Conservation (phyloP, 345 rosid species). For the Melaleuca alternifolia region DNA sequence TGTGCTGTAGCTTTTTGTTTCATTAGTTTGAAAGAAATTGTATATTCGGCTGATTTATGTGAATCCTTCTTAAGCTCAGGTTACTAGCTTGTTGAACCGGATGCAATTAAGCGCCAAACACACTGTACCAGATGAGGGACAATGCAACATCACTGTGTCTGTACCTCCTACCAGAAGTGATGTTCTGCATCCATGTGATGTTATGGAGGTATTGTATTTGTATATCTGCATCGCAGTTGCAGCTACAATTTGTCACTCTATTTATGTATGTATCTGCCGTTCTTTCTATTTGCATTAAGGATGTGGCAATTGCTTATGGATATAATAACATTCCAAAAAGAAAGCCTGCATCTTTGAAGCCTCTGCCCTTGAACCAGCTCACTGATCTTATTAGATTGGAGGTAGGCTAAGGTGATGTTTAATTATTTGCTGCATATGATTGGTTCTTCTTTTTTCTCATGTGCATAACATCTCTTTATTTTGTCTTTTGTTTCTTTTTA, state of each 20-base stretch:
- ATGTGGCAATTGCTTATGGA: constrained; percentile 95
- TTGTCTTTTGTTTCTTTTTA: constrained; percentile 9
- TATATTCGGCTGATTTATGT: neutral
- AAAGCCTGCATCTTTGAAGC: constrained; percentile 51
- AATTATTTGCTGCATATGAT: neutral
- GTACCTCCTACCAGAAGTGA: constrained; percentile 89
- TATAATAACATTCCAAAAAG: constrained; percentile 73
- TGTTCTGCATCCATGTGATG: constrained; percentile 88
- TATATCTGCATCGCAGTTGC: neutral
- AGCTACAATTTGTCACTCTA: neutral
- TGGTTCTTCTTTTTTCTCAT: neutral
- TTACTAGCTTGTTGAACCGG: constrained; percentile 51
- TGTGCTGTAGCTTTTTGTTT: neutral
- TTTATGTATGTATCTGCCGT: neutral
- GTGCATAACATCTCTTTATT: neutral
- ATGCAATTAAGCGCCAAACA: constrained; percentile 67
- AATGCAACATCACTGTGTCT: constrained; percentile 39
- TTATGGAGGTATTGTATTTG: constrained; percentile 61
- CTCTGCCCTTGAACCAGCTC: constrained; percentile 63
- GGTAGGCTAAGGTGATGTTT: constrained; percentile 20
- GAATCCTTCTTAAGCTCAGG: constrained; percentile 24
- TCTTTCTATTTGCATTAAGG: constrained; percentile 28
- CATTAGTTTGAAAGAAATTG: neutral
- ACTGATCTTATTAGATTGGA: constrained; percentile 71
- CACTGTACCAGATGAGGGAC: constrained; percentile 19